phyloP scores from a whole-genome alignment of 2,329 filamentous ascomycete species.

The Trichoderma sp. region DNA sequence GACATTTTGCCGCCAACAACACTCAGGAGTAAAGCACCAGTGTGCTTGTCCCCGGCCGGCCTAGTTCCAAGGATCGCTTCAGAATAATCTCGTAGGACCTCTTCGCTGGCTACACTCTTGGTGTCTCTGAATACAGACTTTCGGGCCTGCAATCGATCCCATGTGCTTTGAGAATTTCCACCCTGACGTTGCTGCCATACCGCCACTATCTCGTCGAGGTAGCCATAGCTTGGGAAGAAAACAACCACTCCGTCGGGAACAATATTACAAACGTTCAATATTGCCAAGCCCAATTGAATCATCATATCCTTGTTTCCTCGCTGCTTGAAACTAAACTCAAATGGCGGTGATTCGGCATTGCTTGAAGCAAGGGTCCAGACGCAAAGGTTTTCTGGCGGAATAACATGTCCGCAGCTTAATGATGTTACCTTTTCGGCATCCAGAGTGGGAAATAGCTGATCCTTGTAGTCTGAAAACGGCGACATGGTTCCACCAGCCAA shows the following conservation, averaged over 20 bases:
- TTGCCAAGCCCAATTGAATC: conserved; percentile 69
- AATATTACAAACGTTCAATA: conserved; percentile 69
- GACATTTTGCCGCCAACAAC: conserved; percentile 94
- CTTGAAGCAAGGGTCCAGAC: conserved; percentile 67
- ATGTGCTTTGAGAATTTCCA: conserved; percentile 47
- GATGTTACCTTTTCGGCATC: conserved; percentile 66
- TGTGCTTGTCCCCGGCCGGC: conserved; percentile 27
- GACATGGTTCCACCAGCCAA: conserved; percentile 97
- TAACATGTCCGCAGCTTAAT: conserved; percentile 92
- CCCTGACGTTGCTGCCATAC: conserved; percentile 55
- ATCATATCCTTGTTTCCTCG: conserved; percentile 71
- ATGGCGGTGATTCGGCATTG: conserved; percentile 48
- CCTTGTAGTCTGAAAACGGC: conserved; percentile 86
- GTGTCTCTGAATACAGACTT: conserved; percentile 66
- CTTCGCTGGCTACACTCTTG: conserved; percentile 61
- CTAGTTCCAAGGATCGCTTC: conserved; percentile 60
- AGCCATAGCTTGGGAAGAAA: conserved; percentile 95
- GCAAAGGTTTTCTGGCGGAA: conserved; percentile 77
- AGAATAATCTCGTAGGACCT: conserved; percentile 72
- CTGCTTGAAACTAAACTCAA: conserved; percentile 87
- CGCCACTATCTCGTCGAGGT: conserved; percentile 72
- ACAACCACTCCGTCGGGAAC: conserved; percentile 89
- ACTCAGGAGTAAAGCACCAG: conserved; percentile 80
- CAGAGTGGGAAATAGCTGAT: conserved; percentile 81
- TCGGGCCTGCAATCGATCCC: conserved; percentile 57